Conservation (phyloP, 1,284 basidiomycete genomes). For the Flammula alnicola region DNA sequence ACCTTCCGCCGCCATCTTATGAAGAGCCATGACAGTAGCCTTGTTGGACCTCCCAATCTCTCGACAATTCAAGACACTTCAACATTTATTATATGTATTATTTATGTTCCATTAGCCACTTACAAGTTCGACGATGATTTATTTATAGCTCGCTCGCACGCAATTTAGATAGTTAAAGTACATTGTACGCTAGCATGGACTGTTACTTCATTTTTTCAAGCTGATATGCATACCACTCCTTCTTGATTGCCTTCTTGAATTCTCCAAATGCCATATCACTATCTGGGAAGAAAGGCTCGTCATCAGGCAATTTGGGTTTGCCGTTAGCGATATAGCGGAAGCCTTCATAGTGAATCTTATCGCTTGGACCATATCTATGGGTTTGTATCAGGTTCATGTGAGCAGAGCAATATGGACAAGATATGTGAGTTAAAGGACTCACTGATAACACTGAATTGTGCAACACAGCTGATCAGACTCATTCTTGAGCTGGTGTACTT, state of each 20-base stretch:
- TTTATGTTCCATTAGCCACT: no score
- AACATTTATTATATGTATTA: no score
- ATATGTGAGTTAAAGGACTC: no score
- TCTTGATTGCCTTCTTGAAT: background rate
- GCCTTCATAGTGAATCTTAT: background rate
- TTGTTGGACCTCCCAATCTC: no score
- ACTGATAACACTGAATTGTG: constrained; percentile 2
- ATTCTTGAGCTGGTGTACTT: background rate
- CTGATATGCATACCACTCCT: background rate
- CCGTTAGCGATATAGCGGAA: background rate
- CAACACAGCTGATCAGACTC: background rate
- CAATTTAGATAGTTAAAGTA: no score
- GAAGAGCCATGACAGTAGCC: no score
- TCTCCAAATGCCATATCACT: constrained; percentile 1
- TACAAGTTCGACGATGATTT: no score
- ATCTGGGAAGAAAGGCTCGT: background rate
- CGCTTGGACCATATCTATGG: background rate
- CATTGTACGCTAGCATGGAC: background rate
- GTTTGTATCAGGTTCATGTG: no score
- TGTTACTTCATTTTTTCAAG: background rate
- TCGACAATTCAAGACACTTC: no score
- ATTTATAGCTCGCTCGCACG: no score
- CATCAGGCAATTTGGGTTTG: background rate
- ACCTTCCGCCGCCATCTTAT: no score
- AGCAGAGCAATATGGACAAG: no score